Evolutionary conservation across 2,329 filamentous ascomycete species (phyloP), one percentile per base, ranked within the genome.

Genomic region (Xylariaceae sp.): DNA sequence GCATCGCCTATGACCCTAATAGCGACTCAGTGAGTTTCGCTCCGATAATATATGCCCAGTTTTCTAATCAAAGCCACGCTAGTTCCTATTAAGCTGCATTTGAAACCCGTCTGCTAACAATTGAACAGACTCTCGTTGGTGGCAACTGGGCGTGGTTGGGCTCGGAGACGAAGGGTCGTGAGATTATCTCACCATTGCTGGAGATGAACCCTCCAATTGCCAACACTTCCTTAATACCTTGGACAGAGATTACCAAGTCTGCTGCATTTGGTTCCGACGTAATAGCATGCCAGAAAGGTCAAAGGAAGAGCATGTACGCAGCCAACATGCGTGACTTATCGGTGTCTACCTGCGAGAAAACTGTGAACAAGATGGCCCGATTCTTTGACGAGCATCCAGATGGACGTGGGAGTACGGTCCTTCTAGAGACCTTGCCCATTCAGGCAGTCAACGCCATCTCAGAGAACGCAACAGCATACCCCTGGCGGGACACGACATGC

Each of bases 401-500:
- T 20, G 56, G 20, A 1, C 49, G 54, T 2, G 2, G 12, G 2
- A 48, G 43, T 12, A 40, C 20, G 7, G 6, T 32, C 7, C 16
- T 57, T 1, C 20, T 65, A 7, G 64, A 65, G 18, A 56, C 50
- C 0, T 64, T 65, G 26, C 46, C 59, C 0, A 58, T 46, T 7
- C 19, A 67, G 2, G 64, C 64, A 7, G 43, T 53, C 1, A 4
- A 16, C 1, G 53, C 59, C 0, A 56, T 65, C 2, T 47, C 56
- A 0, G 50, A 61, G 10, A 57, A 62, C 3, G 37, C 44, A 1
- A 70, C 68, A 1, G 65, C 68, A 0, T 70, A 67, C 21, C 61
- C 67, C 7, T 69, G 65, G 67, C 52, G 64, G 14, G 63, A 68
- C 14, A 18, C 62, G 10, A 60, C 20, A 40, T 62, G 50, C 12